Evolutionary conservation across 2,329 filamentous ascomycete genomes (phyloP), one percentile per base, ranked within the genome.

Genomic region (Coniochaeta prunicola): DNA sequence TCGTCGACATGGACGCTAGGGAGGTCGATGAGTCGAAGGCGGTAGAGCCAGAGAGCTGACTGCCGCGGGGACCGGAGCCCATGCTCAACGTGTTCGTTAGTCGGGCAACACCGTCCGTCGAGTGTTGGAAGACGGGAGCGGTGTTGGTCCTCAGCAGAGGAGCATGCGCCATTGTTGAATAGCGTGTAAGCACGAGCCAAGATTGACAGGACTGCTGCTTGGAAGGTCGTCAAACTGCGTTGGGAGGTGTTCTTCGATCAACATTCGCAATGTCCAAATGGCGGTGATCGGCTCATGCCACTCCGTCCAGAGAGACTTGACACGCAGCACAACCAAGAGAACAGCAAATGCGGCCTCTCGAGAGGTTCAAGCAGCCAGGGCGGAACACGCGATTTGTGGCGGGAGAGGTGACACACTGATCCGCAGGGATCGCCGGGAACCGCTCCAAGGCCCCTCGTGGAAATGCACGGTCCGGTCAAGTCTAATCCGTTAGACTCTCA

Each of bases 11-110:
- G 2, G 81, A 79, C 62, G 71, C 74, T 50, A 84, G 70, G 15
- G 81, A 85, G 53, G 80, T 76, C 36, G 77, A 78, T 17, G 80
- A 81, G 64, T 77, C 76, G 68, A 78, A 80, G 57, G 78, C 78
- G 33, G 83, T 85, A 61, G 83, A 80, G 72, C 83, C 83, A 59
- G 85, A 85, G 62, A 87, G 76, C 74, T 86, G 83, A 72, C 84
- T 87, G 61, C 78, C 77, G 69, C 84, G 78, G 66, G 77, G 74
- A 69, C 74, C 73, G 71, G 76, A 76, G 70, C 74, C 78, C 75
- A 81, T 74, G 70, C 73, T 82, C 78, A 83, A 82, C 62, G 70
- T 76, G 70, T 72, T 76, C 59, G 73, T 71, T 62, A 77, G 68
- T 68, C 75, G 71, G 64, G 75, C 73, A 68, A 77, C 74, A 69